Percentiles rank a stretch among this genome's conserved stretches.
Evolutionary conservation across 495 filamentous ascomycete species (phyloP).

Genomic region (Cercophora scortea): DNA sequence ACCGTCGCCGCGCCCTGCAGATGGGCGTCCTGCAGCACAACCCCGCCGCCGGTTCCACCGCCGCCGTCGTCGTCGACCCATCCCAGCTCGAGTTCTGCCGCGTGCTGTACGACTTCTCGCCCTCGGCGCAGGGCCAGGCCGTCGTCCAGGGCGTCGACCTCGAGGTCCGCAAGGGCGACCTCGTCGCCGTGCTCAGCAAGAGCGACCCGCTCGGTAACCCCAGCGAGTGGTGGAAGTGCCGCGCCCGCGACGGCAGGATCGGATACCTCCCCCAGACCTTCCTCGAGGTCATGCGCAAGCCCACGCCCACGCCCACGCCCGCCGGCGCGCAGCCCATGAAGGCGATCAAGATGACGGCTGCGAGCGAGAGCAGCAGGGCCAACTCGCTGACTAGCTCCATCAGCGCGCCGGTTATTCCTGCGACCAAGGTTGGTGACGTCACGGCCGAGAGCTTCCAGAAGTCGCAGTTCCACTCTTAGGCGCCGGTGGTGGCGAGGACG

Average conservation of each 20-base stretch:
- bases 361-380: slow-evolving; percentile 42
- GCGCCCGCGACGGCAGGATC: slow-evolving; percentile 82
- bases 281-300: slow-evolving; percentile 70
- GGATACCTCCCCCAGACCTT: slow-evolving; percentile 89
- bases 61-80: slow-evolving; percentile 58
- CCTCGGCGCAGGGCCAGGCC: slow-evolving; percentile 49
- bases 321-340: slow-evolving; percentile 24
- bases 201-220: slow-evolving; percentile 86
- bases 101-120: slow-evolving; percentile 87
- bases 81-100: slow-evolving; percentile 91
- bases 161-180: slow-evolving; percentile 87
- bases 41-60: not conserved
- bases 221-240: slow-evolving; percentile 94
- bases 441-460: slow-evolving; percentile 84
- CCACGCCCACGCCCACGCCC: slow-evolving; percentile 34
- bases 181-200: slow-evolving; percentile 91
- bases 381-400: slow-evolving; percentile 39
- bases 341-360: slow-evolving; percentile 48
- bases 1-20: slow-evolving; percentile 40
- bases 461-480: slow-evolving; percentile 73
- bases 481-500: too few species aligned
- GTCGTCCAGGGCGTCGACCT: slow-evolving; percentile 72
- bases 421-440: slow-evolving; percentile 59
- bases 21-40: slow-evolving; percentile 35
- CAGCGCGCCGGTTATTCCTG: slow-evolving; percentile 40